Percentiles rank a stretch among this genome's conserved stretches.
phyloP scores from a whole-genome alignment of 2,329 filamentous ascomycete genomes.

The Exophiala mesophila region DNA sequence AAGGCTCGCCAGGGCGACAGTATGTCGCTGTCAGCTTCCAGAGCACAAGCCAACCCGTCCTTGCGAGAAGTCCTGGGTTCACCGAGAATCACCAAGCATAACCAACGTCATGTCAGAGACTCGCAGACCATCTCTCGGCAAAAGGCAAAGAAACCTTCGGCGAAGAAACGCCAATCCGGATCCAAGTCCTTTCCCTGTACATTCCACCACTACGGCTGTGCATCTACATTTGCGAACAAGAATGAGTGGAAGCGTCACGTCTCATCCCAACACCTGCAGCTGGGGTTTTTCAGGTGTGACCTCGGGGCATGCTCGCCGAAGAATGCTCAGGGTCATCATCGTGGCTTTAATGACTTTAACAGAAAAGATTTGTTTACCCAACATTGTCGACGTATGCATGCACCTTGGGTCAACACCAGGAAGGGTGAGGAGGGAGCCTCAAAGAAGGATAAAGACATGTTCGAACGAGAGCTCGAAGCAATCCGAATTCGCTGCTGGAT shows the following conservation, averaged over 20 bases:
- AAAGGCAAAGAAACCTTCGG: slow-evolving; percentile 15
- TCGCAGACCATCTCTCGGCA: slow-evolving; percentile 1
- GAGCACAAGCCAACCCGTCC: not conserved
- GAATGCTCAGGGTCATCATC: slow-evolving; percentile 17
- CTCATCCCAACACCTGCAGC: slow-evolving; percentile 69
- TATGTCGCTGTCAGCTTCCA: no score
- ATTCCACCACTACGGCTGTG: slow-evolving; percentile 72
- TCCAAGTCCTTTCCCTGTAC: slow-evolving; percentile 64
- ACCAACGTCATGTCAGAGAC: not conserved
- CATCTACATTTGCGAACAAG: slow-evolving; percentile 68
- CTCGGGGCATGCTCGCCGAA: slow-evolving; percentile 52
- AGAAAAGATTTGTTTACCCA: slow-evolving; percentile 89
- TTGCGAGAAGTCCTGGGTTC: not conserved
- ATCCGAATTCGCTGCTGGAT: slow-evolving; percentile 57
- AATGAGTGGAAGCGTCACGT: slow-evolving; percentile 97
- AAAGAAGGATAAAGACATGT: slow-evolving; percentile 32
- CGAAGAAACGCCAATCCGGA: slow-evolving; percentile 2
- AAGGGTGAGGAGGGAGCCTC: slow-evolving; percentile 43
- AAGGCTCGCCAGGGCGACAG: not conserved
- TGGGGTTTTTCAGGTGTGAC: slow-evolving; percentile 71
- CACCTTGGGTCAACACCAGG: slow-evolving; percentile 10
- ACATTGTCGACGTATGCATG: slow-evolving; percentile 81
- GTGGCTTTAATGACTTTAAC: slow-evolving; percentile 64
- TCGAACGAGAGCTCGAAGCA: slow-evolving; percentile 51
- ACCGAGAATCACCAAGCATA: slow-evolving; percentile 14